Evolutionary conservation across 2,329 filamentous ascomycete species (phyloP).

Genomic region (Ophiostoma sp.): DNA sequence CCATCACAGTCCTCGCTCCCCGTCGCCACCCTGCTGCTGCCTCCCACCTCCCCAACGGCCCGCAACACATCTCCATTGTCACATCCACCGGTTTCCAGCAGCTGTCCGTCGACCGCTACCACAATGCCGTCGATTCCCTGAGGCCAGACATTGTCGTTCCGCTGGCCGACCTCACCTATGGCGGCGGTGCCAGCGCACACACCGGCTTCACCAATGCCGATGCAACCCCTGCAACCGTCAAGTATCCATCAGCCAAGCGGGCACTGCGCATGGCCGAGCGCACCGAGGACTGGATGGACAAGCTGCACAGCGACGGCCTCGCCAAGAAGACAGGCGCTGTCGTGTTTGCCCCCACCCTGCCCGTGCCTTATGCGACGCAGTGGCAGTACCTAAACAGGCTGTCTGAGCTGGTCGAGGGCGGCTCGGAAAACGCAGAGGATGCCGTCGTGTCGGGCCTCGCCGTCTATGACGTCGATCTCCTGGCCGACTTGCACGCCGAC

Average conservation of each 20-base stretch:
- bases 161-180: conserved; percentile 62
- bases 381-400: conserved; percentile 73
- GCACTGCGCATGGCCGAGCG: conserved; percentile 78
- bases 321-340: conserved; percentile 31
- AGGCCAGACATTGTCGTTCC: conserved; percentile 75
- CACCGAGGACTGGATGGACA: conserved; percentile 74
- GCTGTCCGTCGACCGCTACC: conserved; percentile 65
- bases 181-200: conserved; percentile 32
- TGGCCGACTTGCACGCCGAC: conserved; percentile 59
- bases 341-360: conserved; percentile 64
- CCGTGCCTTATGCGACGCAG: conserved; percentile 69
- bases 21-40: conserved; percentile 71
- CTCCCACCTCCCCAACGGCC: conserved; percentile 65
- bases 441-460: conserved; percentile 67
- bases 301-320: conserved; percentile 51
- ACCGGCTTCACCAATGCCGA: not conserved
- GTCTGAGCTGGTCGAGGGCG: conserved; percentile 37
- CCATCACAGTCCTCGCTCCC: conserved; percentile 67
- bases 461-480: conserved; percentile 67
- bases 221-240: conserved; percentile 14
- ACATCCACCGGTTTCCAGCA: conserved; percentile 81
- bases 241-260: conserved; percentile 57
- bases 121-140: conserved; percentile 57
- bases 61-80: conserved; percentile 66
- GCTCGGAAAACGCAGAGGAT: conserved; percentile 29